phyloP scores from a whole-genome alignment of 2,329 filamentous ascomycete species.

The Arthroderma uncinatum region DNA sequence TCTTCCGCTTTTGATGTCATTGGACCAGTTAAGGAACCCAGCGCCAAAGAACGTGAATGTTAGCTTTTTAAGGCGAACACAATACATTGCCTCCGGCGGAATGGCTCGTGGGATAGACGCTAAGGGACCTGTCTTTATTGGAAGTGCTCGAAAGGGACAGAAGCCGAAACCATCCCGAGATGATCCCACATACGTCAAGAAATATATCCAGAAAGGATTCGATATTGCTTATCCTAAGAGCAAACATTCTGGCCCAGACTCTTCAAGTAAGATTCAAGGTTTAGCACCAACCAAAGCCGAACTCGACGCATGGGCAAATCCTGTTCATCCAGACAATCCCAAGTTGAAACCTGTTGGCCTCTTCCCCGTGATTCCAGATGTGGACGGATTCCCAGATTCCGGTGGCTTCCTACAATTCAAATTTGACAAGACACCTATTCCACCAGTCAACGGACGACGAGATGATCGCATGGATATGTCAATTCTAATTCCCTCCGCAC shows the following conservation, averaged over 20 bases:
- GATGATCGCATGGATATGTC: constrained; percentile 51
- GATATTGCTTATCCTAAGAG: constrained; percentile 53
- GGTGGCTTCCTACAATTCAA: constrained; percentile 51
- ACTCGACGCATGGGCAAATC: constrained; percentile 47
- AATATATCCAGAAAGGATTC: constrained; percentile 52
- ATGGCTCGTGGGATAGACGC: constrained; percentile 25
- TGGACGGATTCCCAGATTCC: constrained; percentile 48
- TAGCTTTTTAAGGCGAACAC: constrained; percentile 88
- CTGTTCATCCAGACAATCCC: constrained; percentile 48
- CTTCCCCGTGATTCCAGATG: constrained; percentile 51
- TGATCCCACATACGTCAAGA: constrained; percentile 50
- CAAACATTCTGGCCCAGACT: constrained; percentile 48
- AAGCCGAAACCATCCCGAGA: constrained; percentile 36
- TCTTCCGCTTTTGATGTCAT: constrained; percentile 67
- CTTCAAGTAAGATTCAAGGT: constrained; percentile 41
- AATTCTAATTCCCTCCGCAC: constrained; percentile 43
- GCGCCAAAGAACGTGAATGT: constrained; percentile 65
- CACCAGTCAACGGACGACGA: constrained; percentile 38
- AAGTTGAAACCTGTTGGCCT: constrained; percentile 47
- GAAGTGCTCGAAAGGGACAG: constrained; percentile 17
- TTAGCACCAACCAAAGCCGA: constrained; percentile 45
- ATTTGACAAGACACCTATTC: constrained; percentile 49
- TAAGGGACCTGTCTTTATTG: constrained; percentile 20
- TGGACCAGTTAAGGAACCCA: constrained; percentile 75
- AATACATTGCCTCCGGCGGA: constrained; percentile 58